These are phyloP conservation scores for Picochlorum sp. DNA, from an alignment of 139 green algal species.

Conservation along the genomic window DNA sequence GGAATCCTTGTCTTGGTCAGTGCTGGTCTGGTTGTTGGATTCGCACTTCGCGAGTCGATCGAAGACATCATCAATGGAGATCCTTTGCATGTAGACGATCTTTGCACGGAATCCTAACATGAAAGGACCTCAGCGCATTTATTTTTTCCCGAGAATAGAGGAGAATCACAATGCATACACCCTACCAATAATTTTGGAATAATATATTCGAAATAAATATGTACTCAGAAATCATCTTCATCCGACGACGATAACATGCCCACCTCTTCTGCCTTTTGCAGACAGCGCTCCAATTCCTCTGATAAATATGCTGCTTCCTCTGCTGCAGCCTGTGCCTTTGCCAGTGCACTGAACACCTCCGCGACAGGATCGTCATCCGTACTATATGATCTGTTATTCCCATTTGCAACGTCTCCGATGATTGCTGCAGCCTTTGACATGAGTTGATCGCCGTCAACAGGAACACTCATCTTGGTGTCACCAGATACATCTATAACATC, in stretches of 20 bases:
- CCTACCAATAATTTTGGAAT: neutral
- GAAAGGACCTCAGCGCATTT: too few relatives aligned
- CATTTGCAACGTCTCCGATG: neutral
- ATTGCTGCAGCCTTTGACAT: neutral
- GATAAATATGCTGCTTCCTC: slow-evolving; percentile 21
- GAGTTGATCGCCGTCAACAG: neutral
- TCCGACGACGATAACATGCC: slow-evolving; percentile 18
- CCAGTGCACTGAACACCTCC: slow-evolving; percentile 21
- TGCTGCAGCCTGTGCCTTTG: slow-evolving; percentile 18
- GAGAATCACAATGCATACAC: neutral
- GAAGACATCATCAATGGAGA: slow-evolving; percentile 5
- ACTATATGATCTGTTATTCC: neutral
- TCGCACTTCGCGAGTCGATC: slow-evolving; percentile 1
- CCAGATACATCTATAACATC: neutral
- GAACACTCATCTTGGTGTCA: neutral
- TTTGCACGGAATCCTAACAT: neutral
- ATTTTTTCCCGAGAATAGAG: neutral
- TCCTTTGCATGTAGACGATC: neutral
- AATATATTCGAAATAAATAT: neutral
- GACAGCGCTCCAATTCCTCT: slow-evolving; percentile 13
- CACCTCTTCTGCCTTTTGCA: slow-evolving; percentile 16
- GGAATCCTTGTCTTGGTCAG: slow-evolving; percentile 7
- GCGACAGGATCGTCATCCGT: slow-evolving; percentile 5
- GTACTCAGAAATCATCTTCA: neutral
- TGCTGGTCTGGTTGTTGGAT: slow-evolving; percentile 2